Base-by-base conservation (phyloP, 1,284 basidiomycete genomes). In the Trametes versicolor region DNA sequence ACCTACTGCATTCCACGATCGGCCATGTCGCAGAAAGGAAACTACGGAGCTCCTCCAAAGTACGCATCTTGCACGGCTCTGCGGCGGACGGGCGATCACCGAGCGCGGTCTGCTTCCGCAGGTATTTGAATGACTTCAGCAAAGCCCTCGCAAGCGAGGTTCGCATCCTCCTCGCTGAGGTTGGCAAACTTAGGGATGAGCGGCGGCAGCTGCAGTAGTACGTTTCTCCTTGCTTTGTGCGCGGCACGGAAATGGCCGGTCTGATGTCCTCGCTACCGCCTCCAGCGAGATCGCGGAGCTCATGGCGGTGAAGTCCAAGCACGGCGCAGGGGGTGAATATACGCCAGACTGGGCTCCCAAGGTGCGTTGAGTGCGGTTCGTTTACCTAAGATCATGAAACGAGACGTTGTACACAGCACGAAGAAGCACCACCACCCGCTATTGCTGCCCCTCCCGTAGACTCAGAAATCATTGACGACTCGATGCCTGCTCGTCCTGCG, bases 181-280 rank as follows among this genome's bases (percentile, higher is more conserved):
- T 93, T 15, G 90, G 91, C 23, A 89, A 92, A 74, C 81, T 92
- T 52, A 82, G 90, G 66, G 91, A 92, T 71, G 90, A 93, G 74
- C 83, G 90, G 52, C 78, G 89, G 39, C 83, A 85, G 57, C 79
- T 92, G 54, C 90, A 92, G 73, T 88, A 85, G 89, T 92, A 71
- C 69, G 89, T 83, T 3, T 21, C 32, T 21, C 51, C 25, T 50
- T 59, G 37, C 25, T 21, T 29, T 34, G 45, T 27, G 29, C 12
- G n/a, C 58, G 29, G 37, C 29, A 37, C 29, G 34, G n/a, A 6
- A 29, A 36, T 12, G 37, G 25, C 25, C 12, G 21, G 23, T 29
- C 48, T 27, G 19, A 27, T 23, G n/a, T 19, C 17, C 55, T 34
- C 56, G 53, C 37, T 36, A n/a, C 21, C 56, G 53, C 37, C 32